phyloP scores from a whole-genome alignment of 176 grass and related monocot species.

The Avena eriantha region DNA sequence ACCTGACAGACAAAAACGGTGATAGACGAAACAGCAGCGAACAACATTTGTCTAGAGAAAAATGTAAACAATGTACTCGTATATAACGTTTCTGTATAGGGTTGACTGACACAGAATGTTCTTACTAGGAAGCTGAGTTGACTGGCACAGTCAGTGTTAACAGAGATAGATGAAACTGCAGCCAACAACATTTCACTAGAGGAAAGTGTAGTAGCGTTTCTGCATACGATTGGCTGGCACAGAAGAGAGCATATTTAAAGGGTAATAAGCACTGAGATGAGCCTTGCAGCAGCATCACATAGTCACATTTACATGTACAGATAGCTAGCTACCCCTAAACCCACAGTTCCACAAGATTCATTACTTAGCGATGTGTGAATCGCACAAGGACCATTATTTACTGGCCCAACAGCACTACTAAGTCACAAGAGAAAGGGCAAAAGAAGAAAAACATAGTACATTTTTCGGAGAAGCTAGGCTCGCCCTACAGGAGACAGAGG shows the following conservation, averaged over 20 bases:
- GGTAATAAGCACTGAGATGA: conserved; percentile 52
- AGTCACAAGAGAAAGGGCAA: conserved; percentile 10
- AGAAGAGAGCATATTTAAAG: conserved; percentile 3
- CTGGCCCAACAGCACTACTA: conserved; percentile 30
- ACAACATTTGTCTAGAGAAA: no score
- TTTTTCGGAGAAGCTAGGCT: conserved; percentile 51
- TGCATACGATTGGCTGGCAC: not conserved
- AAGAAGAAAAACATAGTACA: conserved; percentile 32
- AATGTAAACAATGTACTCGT: no score
- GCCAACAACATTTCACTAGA: not conserved
- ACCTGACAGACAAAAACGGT: not conserved
- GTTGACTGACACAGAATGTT: no score
- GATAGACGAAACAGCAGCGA: no score
- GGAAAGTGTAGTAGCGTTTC: not conserved
- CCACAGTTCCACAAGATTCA: conserved; percentile 34
- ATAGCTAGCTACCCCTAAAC: conserved; percentile 36
- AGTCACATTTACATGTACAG: conserved; percentile 53
- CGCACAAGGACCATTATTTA: conserved; percentile 46
- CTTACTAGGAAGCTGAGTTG: no score
- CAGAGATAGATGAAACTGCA: not conserved
- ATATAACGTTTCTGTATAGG: no score
- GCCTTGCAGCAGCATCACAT: conserved; percentile 57
- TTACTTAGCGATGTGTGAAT: conserved; percentile 38
- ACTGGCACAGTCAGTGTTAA: not conserved
- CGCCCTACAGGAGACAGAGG: conserved; percentile 86